A percentile compares a stretch with the other conserved stretches of the same genome.
Evolutionary conservation across 1,139 yeast species (phyloP).

Genomic region (Lodderomyces theae): DNA sequence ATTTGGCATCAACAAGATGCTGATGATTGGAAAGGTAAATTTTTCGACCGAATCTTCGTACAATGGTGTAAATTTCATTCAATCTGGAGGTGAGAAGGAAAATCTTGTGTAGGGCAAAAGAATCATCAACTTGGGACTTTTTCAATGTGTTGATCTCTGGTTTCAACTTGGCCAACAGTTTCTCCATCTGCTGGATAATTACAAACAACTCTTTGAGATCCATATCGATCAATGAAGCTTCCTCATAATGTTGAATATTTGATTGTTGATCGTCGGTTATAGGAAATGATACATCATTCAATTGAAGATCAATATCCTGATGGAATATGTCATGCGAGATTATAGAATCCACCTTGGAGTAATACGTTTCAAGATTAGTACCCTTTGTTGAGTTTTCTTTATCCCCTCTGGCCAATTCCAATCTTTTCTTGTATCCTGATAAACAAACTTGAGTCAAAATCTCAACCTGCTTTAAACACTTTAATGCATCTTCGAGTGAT

Average conservation of each 20-base stretch:
- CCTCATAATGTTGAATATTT: conserved; percentile 20
- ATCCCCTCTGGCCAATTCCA: conserved; percentile 42
- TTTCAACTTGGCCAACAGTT: conserved; percentile 26
- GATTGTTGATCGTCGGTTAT: conserved; percentile 15
- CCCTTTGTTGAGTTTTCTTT: conserved; percentile 11
- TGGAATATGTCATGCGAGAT: conserved; percentile 8
- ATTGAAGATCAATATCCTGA: conserved; percentile 17
- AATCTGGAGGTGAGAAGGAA: conserved; percentile 44
- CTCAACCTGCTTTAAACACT: conserved; percentile 37
- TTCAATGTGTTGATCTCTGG: conserved; percentile 24
- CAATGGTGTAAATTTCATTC: conserved; percentile 44
- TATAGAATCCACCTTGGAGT: conserved; percentile 8
- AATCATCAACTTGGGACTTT: conserved; percentile 16
- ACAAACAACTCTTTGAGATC: conserved; percentile 37
- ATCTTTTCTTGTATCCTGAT: conserved; percentile 46
- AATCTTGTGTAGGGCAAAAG: conserved; percentile 47
- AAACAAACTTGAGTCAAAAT: conserved; percentile 38
- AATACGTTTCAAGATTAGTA: conserved; percentile 10
- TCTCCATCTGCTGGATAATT: conserved; percentile 21
- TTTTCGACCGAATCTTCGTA: conserved; percentile 45
- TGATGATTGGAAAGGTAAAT: conserved; percentile 40
- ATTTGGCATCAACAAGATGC: conserved; percentile 41
- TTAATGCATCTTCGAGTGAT: conserved; percentile 24
- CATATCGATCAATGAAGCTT: conserved; percentile 41
- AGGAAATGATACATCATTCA: conserved; percentile 17